Conservation (phyloP, 2,329 filamentous ascomycete genomes). For the Macrophomina pseudophaseolina region DNA sequence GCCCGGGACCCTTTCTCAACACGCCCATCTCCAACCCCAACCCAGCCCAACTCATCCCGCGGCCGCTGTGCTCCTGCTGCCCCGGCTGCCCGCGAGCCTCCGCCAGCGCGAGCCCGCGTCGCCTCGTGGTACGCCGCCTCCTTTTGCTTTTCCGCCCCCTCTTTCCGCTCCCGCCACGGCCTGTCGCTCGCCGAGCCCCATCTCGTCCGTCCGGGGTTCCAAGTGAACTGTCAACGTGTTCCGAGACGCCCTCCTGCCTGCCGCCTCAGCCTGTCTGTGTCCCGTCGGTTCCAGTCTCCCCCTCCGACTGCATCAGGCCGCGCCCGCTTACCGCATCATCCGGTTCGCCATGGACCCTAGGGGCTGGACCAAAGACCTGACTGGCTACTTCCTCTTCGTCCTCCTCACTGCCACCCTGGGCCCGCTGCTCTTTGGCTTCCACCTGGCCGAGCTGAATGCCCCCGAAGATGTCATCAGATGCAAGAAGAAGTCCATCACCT, state of each 20-base stretch:
- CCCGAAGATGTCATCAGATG: conserved; percentile 94
- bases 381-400: conserved; percentile 77
- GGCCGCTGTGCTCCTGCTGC: neutral
- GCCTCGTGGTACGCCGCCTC: conserved; percentile 12
- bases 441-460: conserved; percentile 92
- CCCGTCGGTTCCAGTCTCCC: neutral
- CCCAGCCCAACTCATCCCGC: neutral
- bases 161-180: conserved; percentile 16
- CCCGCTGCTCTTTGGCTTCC: conserved; percentile 92
- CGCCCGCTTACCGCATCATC: neutral
- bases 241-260: neutral
- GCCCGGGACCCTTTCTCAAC: neutral
- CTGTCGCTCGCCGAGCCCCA: neutral
- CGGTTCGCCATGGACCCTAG: conserved; percentile 42
- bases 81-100: neutral
- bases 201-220: neutral
- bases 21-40: neutral
- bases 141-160: conserved; percentile 10
- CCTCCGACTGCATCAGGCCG: conserved; percentile 4
- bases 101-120: neutral
- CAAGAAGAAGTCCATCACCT: conserved; percentile 62
- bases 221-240: neutral
- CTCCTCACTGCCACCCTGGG: conserved; percentile 80
- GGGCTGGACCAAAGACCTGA: conserved; percentile 58
- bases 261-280: neutral